These are phyloP conservation scores for Dioszegia crocea DNA, from an alignment of 768 basidiomycete genomes.

Conservation along the genomic window DNA sequence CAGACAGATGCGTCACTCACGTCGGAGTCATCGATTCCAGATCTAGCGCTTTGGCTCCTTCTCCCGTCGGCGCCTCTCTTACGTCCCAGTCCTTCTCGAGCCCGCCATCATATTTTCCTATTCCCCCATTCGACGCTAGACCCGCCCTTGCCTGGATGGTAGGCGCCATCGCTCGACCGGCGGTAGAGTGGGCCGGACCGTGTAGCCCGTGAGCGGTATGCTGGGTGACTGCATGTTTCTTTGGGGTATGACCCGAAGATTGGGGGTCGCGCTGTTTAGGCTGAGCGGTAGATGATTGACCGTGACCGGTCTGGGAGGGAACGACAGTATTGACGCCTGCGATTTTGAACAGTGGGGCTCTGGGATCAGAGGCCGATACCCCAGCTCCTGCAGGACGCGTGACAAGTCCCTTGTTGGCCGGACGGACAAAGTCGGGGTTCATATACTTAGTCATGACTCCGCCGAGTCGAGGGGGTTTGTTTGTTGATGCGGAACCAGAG, in stretches of 20 bases:
- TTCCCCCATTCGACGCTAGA: constrained; percentile 1
- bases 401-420: constrained; percentile 36
- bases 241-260: constrained; percentile 7
- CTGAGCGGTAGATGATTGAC: not conserved
- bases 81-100: constrained; percentile 78
- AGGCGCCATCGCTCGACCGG: constrained; percentile 31
- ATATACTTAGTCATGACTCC: constrained; percentile 42
- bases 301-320: not conserved
- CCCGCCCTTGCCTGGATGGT: constrained; percentile 6
- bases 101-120: constrained; percentile 93
- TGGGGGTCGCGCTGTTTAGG: not conserved
- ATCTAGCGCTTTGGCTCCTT: constrained; percentile 74
- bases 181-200: constrained; percentile 49
- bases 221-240: constrained; percentile 24
- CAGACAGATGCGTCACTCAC: too few relatives aligned
- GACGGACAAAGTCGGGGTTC: constrained; percentile 41
- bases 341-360: constrained; percentile 44
- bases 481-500: not conserved
- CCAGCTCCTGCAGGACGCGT: constrained; percentile 1
- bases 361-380: not conserved
- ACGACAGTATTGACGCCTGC: constrained; percentile 42
- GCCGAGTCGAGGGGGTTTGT: constrained; percentile 3
- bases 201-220: constrained; percentile 50
- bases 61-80: constrained; percentile 62
- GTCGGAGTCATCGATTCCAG: constrained; percentile 64